phyloP scores from a whole-genome alignment of 306 rosid genomes.

The Medicago truncatula region MtrunA17r5.0-ANR NC_053047.1:1643001-1643500 shows the following conservation, averaged over 20 bases:
- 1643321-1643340: slow-evolving; percentile 58
- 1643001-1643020: slow-evolving; percentile 46
- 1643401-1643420: slow-evolving; percentile 60
- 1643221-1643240: slow-evolving; percentile 83
- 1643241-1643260: slow-evolving; percentile 72
- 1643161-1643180: slow-evolving; percentile 55
- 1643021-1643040: slow-evolving; percentile 52
- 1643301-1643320: slow-evolving; percentile 77
- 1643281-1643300: slow-evolving; percentile 64
- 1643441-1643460: slow-evolving; percentile 57
- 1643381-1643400: slow-evolving; percentile 56
- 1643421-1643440: slow-evolving; percentile 48
- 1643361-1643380: slow-evolving; percentile 47
- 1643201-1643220: slow-evolving; percentile 76
- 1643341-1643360: slow-evolving; percentile 53
- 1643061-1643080: slow-evolving; percentile 49
- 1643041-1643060: slow-evolving; percentile 40
- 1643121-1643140: slow-evolving; percentile 46
- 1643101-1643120: slow-evolving; percentile 41
- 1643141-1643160: slow-evolving; percentile 73
- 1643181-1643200: slow-evolving; percentile 78
- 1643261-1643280: slow-evolving; percentile 63
- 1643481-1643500: slow-evolving; percentile 49
- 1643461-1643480: slow-evolving; percentile 46
- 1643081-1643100: slow-evolving; percentile 44